These are phyloP conservation scores for Lactifluus pinguis DNA, from an alignment of 768 basidiomycete genomes.

Conservation along the genomic window DNA sequence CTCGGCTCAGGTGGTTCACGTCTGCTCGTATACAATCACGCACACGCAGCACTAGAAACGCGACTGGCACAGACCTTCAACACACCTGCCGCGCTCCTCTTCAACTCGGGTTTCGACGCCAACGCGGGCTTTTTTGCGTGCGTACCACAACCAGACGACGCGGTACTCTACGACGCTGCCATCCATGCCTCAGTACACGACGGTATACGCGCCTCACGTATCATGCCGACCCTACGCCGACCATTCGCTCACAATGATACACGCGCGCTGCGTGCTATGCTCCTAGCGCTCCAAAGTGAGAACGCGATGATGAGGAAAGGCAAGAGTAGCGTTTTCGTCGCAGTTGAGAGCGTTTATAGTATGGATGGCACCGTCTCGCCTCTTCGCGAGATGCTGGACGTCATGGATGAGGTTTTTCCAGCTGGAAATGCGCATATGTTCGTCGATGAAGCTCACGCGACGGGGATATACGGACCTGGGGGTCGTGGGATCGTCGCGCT, in stretches of 20 bases:
- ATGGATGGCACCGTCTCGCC: constrained; percentile 96
- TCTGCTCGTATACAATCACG: constrained; percentile 66
- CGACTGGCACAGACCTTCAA: constrained; percentile 59
- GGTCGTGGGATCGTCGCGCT: constrained; percentile 68
- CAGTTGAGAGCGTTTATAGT: constrained; percentile 54
- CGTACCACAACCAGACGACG: constrained; percentile 70
- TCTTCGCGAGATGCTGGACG: constrained; percentile 51
- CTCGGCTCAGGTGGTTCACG: constrained; percentile 86
- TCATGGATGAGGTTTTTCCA: constrained; percentile 54
- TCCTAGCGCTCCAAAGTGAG: constrained; percentile 35
- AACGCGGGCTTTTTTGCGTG: constrained; percentile 83
- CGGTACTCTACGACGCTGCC: constrained; percentile 74
- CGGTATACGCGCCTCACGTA: constrained; percentile 47
- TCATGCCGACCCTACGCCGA: neutral
- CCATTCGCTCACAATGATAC: constrained; percentile 72
- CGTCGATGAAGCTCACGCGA: constrained; percentile 92
- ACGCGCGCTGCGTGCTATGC: constrained; percentile 34
- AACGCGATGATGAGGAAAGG: constrained; percentile 33
- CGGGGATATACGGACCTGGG: constrained; percentile 73
- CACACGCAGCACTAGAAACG: constrained; percentile 63
- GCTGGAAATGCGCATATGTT: constrained; percentile 59
- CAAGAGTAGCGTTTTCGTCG: constrained; percentile 54
- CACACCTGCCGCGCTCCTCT: constrained; percentile 60
- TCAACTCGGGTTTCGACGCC: constrained; percentile 91
- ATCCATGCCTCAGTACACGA: constrained; percentile 92